phyloP scores from a whole-genome alignment of 257 asterid species.

The Verbascum thapsus region DNA sequence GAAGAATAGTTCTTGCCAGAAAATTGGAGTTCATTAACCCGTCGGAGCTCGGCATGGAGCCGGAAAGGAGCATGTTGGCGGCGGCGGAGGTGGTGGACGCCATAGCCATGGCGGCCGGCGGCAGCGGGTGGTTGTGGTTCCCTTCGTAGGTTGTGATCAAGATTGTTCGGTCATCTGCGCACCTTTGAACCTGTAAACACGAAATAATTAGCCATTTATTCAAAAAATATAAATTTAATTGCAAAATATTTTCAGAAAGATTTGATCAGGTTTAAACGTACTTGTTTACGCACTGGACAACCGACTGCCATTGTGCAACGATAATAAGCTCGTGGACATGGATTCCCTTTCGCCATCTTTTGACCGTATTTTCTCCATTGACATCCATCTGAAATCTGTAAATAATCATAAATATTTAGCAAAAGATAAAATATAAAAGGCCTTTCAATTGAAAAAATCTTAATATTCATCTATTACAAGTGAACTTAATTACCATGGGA shows the following conservation, averaged over 20 bases:
- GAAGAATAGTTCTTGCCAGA: constrained; percentile 69
- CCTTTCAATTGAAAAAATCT: background rate
- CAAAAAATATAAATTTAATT: background rate
- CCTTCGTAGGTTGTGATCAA: constrained; percentile 93
- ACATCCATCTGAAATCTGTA: constrained; percentile 91
- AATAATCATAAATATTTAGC: background rate
- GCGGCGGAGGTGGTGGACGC: constrained; percentile 96
- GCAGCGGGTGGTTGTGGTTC: constrained; percentile 86
- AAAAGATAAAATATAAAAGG: background rate
- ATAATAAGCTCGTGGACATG: constrained; percentile 92
- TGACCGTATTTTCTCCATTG: constrained; percentile 99
- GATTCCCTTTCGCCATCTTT: constrained; percentile 96
- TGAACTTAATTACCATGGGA: constrained; percentile 59
- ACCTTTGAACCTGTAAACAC: constrained; percentile 75
- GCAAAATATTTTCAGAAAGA: background rate
- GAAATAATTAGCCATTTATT: constrained; percentile 1
- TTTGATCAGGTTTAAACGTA: constrained; percentile 26
- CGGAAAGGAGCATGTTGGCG: constrained; percentile 87
- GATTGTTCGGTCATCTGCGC: constrained; percentile 76
- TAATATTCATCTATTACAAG: background rate
- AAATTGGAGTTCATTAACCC: constrained; percentile 77
- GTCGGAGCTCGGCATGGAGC: constrained; percentile 87
- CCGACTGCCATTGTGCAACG: constrained; percentile 95
- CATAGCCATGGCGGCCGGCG: constrained; percentile 98
- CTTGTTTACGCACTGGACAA: constrained; percentile 97